Percentiles rank a stretch among this genome's conserved stretches.
phyloP scores from a whole-genome alignment of 768 basidiomycete genomes.

The Boletales sp. region DNA sequence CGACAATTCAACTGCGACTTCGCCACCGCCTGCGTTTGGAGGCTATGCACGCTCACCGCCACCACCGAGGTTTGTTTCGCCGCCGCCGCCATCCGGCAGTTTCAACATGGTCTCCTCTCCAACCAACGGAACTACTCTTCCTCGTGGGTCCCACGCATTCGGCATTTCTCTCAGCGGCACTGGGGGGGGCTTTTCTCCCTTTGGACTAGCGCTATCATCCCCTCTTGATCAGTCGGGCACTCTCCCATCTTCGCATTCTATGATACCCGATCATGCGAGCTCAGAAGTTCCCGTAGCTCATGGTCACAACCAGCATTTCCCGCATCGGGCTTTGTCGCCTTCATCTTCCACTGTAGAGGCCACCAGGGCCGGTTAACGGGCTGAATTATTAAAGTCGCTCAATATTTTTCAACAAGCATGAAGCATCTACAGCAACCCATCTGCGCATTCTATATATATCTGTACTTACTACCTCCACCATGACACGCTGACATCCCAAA shows the following conservation, averaged over 20 bases:
- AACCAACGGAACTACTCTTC: conserved; percentile 23
- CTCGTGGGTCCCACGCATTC: conserved; percentile 31
- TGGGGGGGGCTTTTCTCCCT: conserved; percentile 29
- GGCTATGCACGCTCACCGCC: conserved; percentile 33
- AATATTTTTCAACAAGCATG: conserved; percentile 37
- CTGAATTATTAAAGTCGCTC: conserved; percentile 36
- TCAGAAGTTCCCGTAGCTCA: conserved; percentile 28
- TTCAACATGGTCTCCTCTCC: conserved; percentile 28
- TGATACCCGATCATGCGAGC: conserved; percentile 35
- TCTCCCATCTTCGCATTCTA: conserved; percentile 30
- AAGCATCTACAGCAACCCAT: conserved; percentile 38
- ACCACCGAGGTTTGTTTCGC: conserved; percentile 33
- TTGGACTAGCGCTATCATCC: conserved; percentile 32
- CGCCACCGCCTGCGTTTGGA: conserved; percentile 23
- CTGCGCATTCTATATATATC: conserved; percentile 40
- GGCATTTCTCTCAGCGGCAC: conserved; percentile 28
- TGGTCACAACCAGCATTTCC: conserved; percentile 37
- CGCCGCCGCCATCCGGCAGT: conserved; percentile 27
- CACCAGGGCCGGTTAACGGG: conserved; percentile 38
- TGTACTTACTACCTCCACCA: conserved; percentile 35
- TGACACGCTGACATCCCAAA: conserved; percentile 32
- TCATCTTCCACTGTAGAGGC: conserved; percentile 37
- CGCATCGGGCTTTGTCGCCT: conserved; percentile 37
- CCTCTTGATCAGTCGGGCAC: conserved; percentile 25
- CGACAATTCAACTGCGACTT: conserved; percentile 22